phyloP scores from a whole-genome alignment of 1,139 yeast species.

The Pneumocystis wakefieldiae region DNA sequence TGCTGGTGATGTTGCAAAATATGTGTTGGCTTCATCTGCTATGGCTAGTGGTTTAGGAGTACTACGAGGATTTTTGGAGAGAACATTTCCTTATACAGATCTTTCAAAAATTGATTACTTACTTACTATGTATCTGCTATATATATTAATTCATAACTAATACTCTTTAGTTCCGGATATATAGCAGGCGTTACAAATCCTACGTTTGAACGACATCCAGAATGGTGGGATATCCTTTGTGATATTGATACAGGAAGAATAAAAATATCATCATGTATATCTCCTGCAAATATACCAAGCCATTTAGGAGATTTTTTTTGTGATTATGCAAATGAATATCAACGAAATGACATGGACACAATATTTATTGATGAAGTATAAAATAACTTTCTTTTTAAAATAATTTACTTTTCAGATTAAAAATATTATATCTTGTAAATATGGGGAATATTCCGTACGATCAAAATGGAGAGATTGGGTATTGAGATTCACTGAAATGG shows the following conservation, averaged over 20 bases:
- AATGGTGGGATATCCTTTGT: slow-evolving; percentile 45
- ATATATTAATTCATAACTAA: neutral
- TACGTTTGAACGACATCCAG: slow-evolving; percentile 43
- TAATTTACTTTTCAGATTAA: slow-evolving; percentile 11
- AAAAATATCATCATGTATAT: slow-evolving; percentile 22
- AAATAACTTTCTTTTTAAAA: neutral
- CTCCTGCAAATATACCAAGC: slow-evolving; percentile 2
- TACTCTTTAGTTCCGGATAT: slow-evolving; percentile 28
- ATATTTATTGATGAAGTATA: slow-evolving; percentile 21
- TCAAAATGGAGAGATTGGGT: slow-evolving; percentile 23
- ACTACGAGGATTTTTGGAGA: slow-evolving; percentile 34
- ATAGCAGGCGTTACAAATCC: slow-evolving; percentile 58
- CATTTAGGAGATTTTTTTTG: slow-evolving; percentile 3
- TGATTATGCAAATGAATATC: slow-evolving; percentile 9
- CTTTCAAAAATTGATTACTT: slow-evolving; percentile 45
- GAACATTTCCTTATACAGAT: slow-evolving; percentile 47
- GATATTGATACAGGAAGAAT: slow-evolving; percentile 38
- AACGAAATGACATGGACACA: slow-evolving; percentile 15
- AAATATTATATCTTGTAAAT: slow-evolving; percentile 23
- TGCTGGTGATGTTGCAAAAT: slow-evolving; percentile 42
- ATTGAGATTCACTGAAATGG: slow-evolving; percentile 22
- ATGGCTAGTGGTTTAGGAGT: slow-evolving; percentile 42
- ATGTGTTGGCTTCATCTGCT: slow-evolving; percentile 38
- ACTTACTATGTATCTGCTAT: slow-evolving; percentile 22
- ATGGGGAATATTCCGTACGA: slow-evolving; percentile 24